Conservation (phyloP, 2,329 filamentous ascomycete species). For the Xylariaceae sp. region DNA sequence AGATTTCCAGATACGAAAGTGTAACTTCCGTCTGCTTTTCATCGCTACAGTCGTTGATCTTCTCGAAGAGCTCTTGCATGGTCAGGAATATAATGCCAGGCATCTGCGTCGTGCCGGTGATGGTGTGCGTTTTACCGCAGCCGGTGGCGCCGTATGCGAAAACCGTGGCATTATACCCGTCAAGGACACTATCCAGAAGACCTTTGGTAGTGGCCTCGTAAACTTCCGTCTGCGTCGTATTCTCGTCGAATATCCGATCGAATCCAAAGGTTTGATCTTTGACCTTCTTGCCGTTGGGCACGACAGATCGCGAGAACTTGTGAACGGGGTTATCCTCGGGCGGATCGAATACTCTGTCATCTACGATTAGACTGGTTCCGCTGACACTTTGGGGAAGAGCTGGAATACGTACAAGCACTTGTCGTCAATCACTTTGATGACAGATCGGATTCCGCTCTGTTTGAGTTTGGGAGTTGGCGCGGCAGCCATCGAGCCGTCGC, state of each 20-base stretch:
- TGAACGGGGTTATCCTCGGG: slow-evolving; percentile 92
- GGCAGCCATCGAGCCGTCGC: slow-evolving; percentile 89
- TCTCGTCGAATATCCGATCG: slow-evolving; percentile 95
- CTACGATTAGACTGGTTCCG: neutral
- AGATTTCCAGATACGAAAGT: slow-evolving; percentile 94
- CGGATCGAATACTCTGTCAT: slow-evolving; percentile 81
- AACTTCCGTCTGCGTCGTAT: slow-evolving; percentile 83
- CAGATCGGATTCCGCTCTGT: slow-evolving; percentile 78
- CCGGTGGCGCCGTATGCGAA: slow-evolving; percentile 98
- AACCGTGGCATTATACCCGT: slow-evolving; percentile 97
- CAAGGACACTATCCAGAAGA: slow-evolving; percentile 89
- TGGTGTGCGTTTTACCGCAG: slow-evolving; percentile 98
- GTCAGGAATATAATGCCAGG: slow-evolving; percentile 98
- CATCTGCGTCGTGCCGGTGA: slow-evolving; percentile 83
- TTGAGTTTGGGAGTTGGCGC: slow-evolving; percentile 77
- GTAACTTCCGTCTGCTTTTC: slow-evolving; percentile 89
- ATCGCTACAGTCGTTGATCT: slow-evolving; percentile 77
- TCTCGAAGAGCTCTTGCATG: slow-evolving; percentile 98
- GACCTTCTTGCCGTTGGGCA: slow-evolving; percentile 80
- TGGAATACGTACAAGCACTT: slow-evolving; percentile 72
- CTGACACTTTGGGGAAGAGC: neutral
- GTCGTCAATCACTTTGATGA: slow-evolving; percentile 95
- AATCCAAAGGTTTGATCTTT: slow-evolving; percentile 98
- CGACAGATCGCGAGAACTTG: slow-evolving; percentile 74
- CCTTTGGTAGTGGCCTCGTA: slow-evolving; percentile 88